phyloP scores from a whole-genome alignment of 2,329 filamentous ascomycete species.

The Thelonectria blattea region DNA sequence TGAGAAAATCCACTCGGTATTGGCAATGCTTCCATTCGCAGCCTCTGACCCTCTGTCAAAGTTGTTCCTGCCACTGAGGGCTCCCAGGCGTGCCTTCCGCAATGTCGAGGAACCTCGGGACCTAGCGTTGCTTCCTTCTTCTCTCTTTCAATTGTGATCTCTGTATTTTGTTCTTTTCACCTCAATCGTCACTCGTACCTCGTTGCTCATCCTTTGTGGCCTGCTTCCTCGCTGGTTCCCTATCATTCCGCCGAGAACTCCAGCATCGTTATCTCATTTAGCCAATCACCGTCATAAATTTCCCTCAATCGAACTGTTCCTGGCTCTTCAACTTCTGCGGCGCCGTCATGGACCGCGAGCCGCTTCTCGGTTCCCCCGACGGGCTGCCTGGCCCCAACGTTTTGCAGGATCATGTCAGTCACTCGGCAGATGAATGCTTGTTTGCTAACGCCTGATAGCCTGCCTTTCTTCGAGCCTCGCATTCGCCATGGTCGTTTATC shows the following conservation, averaged over 20 bases:
- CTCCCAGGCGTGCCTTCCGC: not conserved
- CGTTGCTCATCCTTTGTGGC: constrained; percentile 4
- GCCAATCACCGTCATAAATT: not conserved
- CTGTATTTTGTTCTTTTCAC: constrained; percentile 12
- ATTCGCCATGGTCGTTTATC: constrained; percentile 57
- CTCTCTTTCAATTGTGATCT: not conserved
- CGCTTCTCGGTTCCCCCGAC: constrained; percentile 41
- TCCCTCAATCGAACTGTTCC: not conserved
- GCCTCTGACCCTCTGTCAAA: too few relatives aligned
- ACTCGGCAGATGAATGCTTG: not conserved
- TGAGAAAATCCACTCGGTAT: not conserved
- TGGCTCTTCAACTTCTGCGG: not conserved
- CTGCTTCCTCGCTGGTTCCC: constrained; percentile 21
- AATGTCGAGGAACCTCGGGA: not conserved
- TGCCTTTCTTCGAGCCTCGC: constrained; percentile 57
- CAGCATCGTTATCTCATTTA: constrained; percentile 14
- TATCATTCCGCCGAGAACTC: constrained; percentile 3
- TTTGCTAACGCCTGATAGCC: constrained; percentile 45
- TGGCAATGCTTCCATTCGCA: not conserved
- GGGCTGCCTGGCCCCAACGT: constrained; percentile 42
- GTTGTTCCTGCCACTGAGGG: not conserved
- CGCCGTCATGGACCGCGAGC: constrained; percentile 42
- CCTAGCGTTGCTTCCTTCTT: not conserved
- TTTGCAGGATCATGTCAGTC: constrained; percentile 46
- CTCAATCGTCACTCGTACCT: constrained; percentile 20